Conservation (phyloP, 2,329 filamentous ascomycete genomes). For the Fusarium coicis region DNA sequence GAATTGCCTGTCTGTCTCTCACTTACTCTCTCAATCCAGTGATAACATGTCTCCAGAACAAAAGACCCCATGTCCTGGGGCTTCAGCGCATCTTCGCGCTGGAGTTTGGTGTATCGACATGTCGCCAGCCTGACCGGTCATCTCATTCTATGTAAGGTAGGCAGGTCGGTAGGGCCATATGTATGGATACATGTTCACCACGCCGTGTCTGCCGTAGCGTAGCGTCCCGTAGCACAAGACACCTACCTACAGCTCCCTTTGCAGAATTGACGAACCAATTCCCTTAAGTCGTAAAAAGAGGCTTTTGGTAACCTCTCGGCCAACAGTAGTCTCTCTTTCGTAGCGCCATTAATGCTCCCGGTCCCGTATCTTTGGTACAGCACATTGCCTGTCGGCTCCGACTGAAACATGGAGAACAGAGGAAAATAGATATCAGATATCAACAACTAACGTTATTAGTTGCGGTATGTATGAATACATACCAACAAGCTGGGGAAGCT, state of each 20-base stretch:
- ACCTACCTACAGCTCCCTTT: background rate
- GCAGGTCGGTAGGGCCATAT: background rate
- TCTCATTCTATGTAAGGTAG: background rate
- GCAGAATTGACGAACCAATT: background rate
- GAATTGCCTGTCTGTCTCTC: background rate
- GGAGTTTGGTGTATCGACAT: background rate
- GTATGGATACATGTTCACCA: constrained; percentile 6
- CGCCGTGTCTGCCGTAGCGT: background rate
- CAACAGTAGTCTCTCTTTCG: background rate
- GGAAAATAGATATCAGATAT: background rate
- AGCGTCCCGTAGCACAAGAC: constrained; percentile 1
- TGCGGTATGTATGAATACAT: background rate
- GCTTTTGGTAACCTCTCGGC: background rate
- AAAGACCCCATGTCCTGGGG: constrained; percentile 3
- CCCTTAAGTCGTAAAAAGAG: background rate
- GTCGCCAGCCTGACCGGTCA: constrained; percentile 13
- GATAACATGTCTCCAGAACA: background rate
- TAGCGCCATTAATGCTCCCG: constrained; percentile 16
- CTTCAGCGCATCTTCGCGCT: constrained; percentile 28
- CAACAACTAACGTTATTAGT: background rate
- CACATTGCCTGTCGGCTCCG: constrained; percentile 21
- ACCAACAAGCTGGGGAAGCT: constrained; percentile 1
- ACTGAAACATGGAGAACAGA: constrained; percentile 22
- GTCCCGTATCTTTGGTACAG: constrained; percentile 27
- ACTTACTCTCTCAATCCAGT: background rate